Percentiles rank a stretch among this genome's conserved stretches.
These are phyloP conservation scores for Sporothrix mexicana DNA, from an alignment of 2,329 filamentous ascomycete species.

Conservation along the genomic window DNA sequence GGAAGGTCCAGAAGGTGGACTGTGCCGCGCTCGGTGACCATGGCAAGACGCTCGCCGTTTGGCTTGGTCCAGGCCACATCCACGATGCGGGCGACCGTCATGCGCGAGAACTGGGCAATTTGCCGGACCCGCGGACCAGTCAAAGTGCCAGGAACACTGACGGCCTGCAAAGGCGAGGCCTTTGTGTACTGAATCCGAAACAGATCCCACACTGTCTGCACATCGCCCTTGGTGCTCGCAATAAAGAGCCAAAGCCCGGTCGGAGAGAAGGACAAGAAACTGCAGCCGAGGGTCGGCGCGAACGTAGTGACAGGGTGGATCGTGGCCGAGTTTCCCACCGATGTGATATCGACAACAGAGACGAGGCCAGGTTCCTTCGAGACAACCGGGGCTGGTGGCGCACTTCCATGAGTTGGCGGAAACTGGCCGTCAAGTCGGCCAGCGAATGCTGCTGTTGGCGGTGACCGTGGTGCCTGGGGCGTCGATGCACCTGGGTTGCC, in stretches of 20 bases:
- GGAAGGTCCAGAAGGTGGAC: conserved; percentile 91
- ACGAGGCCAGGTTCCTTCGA: conserved; percentile 74
- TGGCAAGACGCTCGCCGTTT: conserved; percentile 79
- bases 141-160: conserved; percentile 50
- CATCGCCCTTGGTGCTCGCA: conserved; percentile 81
- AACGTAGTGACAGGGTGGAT: conserved; percentile 74
- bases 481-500: conserved; percentile 49
- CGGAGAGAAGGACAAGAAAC: conserved; percentile 79
- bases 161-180: conserved; percentile 63
- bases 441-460: conserved; percentile 41
- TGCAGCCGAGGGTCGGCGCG: conserved; percentile 73
- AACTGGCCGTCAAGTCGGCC: conserved; percentile 64
- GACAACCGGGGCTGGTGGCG: conserved; percentile 57
- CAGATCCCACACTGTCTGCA: conserved; percentile 82
- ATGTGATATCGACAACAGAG: conserved; percentile 74
- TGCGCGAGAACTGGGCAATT: conserved; percentile 84
- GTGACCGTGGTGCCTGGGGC: conserved; percentile 54
- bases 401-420: conserved; percentile 74
- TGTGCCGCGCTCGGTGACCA: conserved; percentile 94
- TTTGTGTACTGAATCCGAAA: conserved; percentile 69
- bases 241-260: conserved; percentile 76
- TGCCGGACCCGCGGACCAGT: conserved; percentile 73
- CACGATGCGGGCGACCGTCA: conserved; percentile 89
- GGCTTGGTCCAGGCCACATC: conserved; percentile 88
- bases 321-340: conserved; percentile 57